These are phyloP conservation scores for Aspergillus intermedius DNA, from an alignment of 2,329 filamentous ascomycete genomes.

Conservation along the genomic window DNA sequence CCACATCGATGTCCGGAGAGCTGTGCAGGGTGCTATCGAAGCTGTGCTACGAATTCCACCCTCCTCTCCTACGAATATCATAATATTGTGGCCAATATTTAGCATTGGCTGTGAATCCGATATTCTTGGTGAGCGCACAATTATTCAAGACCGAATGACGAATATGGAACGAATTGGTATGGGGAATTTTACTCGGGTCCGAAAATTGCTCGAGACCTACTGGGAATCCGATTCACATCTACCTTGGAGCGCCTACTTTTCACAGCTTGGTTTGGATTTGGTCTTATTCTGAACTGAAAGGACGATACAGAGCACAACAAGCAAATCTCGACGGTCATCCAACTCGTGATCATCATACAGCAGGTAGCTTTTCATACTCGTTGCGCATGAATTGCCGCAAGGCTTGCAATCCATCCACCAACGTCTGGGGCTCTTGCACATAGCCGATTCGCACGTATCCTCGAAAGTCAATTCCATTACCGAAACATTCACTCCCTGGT, in stretches of 20 bases:
- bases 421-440: slow-evolving; percentile 61
- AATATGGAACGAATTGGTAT: slow-evolving; percentile 23
- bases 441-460: slow-evolving; percentile 75
- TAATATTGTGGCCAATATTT: slow-evolving; percentile 29
- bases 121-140: slow-evolving; percentile 7
- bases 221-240: slow-evolving; percentile 15
- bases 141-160: slow-evolving; percentile 19
- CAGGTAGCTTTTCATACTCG: slow-evolving; percentile 41
- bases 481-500: slow-evolving; percentile 69
- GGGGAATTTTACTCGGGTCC: slow-evolving; percentile 23
- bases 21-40: slow-evolving; percentile 13
- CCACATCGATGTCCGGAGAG: slow-evolving; percentile 14
- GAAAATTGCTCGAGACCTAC: slow-evolving; percentile 12
- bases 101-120: slow-evolving; percentile 24
- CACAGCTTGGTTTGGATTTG: slow-evolving; percentile 15
- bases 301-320: too few species aligned
- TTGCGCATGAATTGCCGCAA: slow-evolving; percentile 51
- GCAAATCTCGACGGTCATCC: too few species aligned
- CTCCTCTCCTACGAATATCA: slow-evolving; percentile 20
- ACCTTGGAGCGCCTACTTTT: slow-evolving; percentile 18
- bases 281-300: slow-evolving; percentile 15
- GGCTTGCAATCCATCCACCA: slow-evolving; percentile 58
- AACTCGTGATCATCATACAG: too few species aligned
- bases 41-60: slow-evolving; percentile 13
- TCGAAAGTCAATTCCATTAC: slow-evolving; percentile 56